These are phyloP conservation scores for Byssoonygena ceratinophila DNA, from an alignment of 2,329 filamentous ascomycete genomes.

Conservation along the genomic window DNA sequence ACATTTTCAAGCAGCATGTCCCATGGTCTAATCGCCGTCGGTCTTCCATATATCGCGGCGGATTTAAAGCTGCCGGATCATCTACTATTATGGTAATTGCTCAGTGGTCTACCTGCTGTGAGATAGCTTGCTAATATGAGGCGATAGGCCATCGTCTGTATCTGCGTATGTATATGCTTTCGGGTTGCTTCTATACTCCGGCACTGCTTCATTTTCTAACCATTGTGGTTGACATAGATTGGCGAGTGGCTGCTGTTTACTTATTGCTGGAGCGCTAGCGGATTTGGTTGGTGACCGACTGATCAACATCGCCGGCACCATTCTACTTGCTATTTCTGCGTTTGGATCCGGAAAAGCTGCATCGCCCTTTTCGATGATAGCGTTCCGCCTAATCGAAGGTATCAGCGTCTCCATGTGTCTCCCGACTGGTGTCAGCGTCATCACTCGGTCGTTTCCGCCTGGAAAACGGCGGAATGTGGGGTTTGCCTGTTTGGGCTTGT, in stretches of 20 bases:
- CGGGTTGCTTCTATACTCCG: no score
- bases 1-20: constrained; percentile 23
- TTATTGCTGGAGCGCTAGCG: constrained; percentile 40
- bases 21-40: constrained; percentile 36
- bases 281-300: constrained; percentile 40
- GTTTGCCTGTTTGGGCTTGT: constrained; percentile 41
- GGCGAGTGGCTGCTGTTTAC: constrained; percentile 35
- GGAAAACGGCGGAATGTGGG: constrained; percentile 41
- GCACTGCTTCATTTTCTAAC: background rate
- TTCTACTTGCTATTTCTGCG: constrained; percentile 34
- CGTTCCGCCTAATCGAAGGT: constrained; percentile 38
- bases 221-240: constrained; percentile 18
- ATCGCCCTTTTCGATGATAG: constrained; percentile 34
- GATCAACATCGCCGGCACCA: constrained; percentile 38
- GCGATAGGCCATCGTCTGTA: constrained; percentile 11
- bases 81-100: constrained; percentile 11
- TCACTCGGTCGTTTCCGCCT: constrained; percentile 37
- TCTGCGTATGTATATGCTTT: constrained; percentile 7
- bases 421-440: constrained; percentile 39
- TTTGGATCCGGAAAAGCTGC: constrained; percentile 33
- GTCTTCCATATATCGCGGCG: constrained; percentile 34
- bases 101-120: background rate
- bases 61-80: constrained; percentile 25
- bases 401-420: constrained; percentile 38
- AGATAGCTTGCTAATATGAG: background rate